Base-by-base conservation (phyloP, 2,329 filamentous ascomycete genomes). In the Daldinia sp. region DNA sequence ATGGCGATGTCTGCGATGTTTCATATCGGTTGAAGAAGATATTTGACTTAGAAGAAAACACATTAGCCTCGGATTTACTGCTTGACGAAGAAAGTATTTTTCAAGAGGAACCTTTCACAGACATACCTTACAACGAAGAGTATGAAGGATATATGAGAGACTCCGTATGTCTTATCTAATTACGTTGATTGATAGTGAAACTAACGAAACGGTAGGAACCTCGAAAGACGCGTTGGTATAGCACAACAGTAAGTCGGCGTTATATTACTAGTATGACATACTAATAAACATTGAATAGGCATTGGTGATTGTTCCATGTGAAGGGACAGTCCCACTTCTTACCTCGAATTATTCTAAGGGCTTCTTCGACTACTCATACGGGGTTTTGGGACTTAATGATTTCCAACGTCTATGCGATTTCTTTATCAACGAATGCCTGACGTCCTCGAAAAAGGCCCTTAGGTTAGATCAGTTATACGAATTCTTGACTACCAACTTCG, bases 61-160 rank as follows among this genome's bases (percentile, higher is more conserved):
- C 58, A 2, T 55, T 77, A 2, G 17, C 60, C 1, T 25, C 64
- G 17, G 15, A 51, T 3, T 9, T 74, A 2, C 0, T 17, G 0
- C 48, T 77, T 29, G 34, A 71, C 0, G 47, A 70, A 11, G 37
- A 68, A 0, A 48, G 69, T 6, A 48, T 77, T 5, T 64, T 77
- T 9, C 49, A 73, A 9, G 37, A 57, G 4, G 27, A 64, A 5
- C 55, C 57, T 15, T 76, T 76, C 45, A 62, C 62, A 0, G 58
- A 58, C 4, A 5, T 67, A 0, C 39, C 57, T 0, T 61, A 61
- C 0, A 59, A 72, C 9, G 71, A 74, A 47, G 59, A 71, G 0
- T 74, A 74, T 29, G 63, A 72, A 52, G 68, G 70, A 5, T 75
- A 65, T 19, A 72, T 67, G 65, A 73, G 74, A 0, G 74, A 74